These are phyloP conservation scores for Pouteria glomerata DNA, from an alignment of 148 eudicot genomes.

Conservation along the genomic window DNA sequence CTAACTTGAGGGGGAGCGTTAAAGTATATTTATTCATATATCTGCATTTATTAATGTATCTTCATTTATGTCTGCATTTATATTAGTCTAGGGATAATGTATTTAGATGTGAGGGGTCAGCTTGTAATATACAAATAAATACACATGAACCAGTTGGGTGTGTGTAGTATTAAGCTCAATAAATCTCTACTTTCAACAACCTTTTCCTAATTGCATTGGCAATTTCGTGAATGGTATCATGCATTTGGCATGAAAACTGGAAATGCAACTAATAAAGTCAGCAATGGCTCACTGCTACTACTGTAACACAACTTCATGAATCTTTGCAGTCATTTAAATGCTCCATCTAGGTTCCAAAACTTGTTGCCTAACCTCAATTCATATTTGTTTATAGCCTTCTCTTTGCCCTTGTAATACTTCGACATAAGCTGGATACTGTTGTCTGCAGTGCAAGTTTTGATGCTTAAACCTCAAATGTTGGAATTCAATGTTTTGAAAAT, in stretches of 20 bases:
- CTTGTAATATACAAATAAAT: no score
- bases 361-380: background rate
- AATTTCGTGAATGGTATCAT: background rate
- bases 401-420: background rate
- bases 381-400: background rate
- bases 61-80: no score
- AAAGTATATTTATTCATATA: no score
- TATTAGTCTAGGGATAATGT: no score
- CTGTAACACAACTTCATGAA: background rate
- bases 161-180: no score
- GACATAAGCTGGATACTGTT: background rate
- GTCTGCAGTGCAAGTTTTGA: background rate
- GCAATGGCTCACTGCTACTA: background rate
- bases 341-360: background rate
- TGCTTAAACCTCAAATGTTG: background rate
- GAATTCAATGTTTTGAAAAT: background rate
- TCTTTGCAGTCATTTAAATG: background rate
- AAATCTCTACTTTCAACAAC: no score
- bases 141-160: no score
- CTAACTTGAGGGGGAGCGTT: no score
- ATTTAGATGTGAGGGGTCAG: no score
- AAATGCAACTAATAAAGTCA: background rate
- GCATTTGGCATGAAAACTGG: background rate
- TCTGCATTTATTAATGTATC: no score
- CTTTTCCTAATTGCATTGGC: no score